Evolutionary conservation across 1,139 yeast genomes (phyloP).

Genomic region (Pichia sp.): DNA sequence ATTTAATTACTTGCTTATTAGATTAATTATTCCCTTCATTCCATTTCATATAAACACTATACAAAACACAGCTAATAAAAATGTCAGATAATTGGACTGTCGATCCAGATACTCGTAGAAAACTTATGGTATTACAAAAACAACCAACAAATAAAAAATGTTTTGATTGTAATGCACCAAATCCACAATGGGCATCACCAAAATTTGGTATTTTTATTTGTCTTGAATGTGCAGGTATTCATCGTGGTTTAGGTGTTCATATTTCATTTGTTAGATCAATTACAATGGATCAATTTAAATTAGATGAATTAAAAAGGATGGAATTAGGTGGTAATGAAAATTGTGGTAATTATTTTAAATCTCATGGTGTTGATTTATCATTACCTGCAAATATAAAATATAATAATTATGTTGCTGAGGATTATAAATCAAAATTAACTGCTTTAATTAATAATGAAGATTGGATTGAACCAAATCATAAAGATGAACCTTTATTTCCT

Average conservation of each 20-base stretch:
- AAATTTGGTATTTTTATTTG: constrained; percentile 96
- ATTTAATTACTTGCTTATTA: no score
- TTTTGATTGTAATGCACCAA: constrained; percentile 90
- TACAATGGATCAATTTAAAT: constrained; percentile 96
- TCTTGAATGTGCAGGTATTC: constrained; percentile 95
- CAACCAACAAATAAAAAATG: constrained; percentile 81
- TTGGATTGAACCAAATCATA: constrained; percentile 62
- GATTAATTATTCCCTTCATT: no score
- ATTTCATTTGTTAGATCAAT: constrained; percentile 93
- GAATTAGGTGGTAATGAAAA: constrained; percentile 90
- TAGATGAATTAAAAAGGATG: constrained; percentile 85
- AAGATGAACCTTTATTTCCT: constrained; percentile 43
- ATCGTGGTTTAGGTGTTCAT: constrained; percentile 94
- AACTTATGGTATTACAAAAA: constrained; percentile 73
- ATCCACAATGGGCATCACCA: constrained; percentile 99
- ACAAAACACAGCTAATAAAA: no score
- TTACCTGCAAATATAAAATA: constrained; percentile 71
- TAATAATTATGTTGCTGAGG: constrained; percentile 88
- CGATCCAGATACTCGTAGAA: constrained; percentile 85
- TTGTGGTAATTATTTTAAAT: constrained; percentile 59
- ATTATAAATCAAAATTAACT: constrained; percentile 76
- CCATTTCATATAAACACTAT: no score
- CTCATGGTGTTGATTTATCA: constrained; percentile 63
- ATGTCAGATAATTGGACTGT: constrained; percentile 62
- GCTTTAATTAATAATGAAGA: constrained; percentile 69